Evolutionary conservation across 352 stramenopile species (phyloP).

Genomic region (Pythium pyrilobum): DNA sequence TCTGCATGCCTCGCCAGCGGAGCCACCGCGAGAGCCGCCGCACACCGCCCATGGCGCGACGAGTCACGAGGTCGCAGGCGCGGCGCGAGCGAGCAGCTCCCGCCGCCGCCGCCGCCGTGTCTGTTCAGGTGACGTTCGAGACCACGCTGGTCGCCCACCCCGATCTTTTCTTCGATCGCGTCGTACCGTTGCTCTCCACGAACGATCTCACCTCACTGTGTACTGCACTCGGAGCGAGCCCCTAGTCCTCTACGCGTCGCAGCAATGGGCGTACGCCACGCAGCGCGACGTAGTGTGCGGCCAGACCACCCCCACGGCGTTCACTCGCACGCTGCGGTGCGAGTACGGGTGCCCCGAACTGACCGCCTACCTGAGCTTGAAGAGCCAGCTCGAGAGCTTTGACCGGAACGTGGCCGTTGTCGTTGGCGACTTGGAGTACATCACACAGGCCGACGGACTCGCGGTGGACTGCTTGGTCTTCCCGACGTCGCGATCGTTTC

Average conservation of each 20-base stretch:
- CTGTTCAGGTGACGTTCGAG: background rate
- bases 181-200: background rate
- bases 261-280: constrained; percentile 6
- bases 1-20: too few relatives aligned
- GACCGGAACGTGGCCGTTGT: constrained; percentile 27
- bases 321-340: constrained; percentile 8
- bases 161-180: constrained; percentile 13
- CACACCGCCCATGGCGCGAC: too few relatives aligned
- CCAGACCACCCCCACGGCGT: background rate
- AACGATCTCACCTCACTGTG: constrained; percentile 7
- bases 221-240: background rate
- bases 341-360: constrained; percentile 20
- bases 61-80: too few relatives aligned
- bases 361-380: constrained; percentile 36
- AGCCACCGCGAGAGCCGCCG: too few relatives aligned
- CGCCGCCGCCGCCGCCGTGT: too few relatives aligned
- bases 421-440: constrained; percentile 36
- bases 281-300: constrained; percentile 1
- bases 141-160: background rate
- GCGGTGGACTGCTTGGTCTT: constrained; percentile 61
- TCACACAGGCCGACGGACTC: constrained; percentile 21
- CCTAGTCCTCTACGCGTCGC: background rate
- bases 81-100: too few relatives aligned
- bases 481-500: constrained; percentile 34
- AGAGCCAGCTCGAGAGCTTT: constrained; percentile 36